phyloP scores from a whole-genome alignment of 768 basidiomycete genomes.

The Gloeopeniophorella convolvens region DNA sequence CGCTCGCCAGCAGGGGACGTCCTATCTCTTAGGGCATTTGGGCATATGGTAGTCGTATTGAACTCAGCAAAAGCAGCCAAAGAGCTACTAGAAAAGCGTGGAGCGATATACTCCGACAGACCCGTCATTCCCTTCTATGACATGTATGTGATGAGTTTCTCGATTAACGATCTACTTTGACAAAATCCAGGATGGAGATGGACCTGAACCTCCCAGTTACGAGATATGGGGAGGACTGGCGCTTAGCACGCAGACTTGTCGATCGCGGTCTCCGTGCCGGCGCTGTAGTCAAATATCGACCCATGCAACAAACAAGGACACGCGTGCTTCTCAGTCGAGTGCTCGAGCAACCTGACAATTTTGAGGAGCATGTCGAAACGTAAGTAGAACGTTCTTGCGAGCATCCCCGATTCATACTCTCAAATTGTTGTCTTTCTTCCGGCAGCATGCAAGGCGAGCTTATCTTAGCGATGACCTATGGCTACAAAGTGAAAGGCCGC shows the following conservation, averaged over 20 bases:
- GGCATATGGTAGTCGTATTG: conserved; percentile 43
- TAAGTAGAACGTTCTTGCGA: background rate
- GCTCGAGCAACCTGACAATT: background rate
- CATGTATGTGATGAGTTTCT: conserved; percentile 2
- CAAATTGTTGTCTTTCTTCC: background rate
- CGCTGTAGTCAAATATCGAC: background rate
- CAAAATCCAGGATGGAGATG: background rate
- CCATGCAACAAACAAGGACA: background rate
- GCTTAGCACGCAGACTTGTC: background rate
- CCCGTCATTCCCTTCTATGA: background rate
- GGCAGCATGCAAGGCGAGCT: background rate
- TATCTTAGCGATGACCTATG: conserved; percentile 1
- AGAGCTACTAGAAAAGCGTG: conserved; percentile 49
- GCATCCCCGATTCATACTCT: too few relatives aligned
- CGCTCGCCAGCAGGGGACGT: conserved; percentile 2
- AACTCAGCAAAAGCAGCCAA: conserved; percentile 39
- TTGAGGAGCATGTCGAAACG: background rate
- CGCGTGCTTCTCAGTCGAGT: background rate
- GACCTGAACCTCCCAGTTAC: background rate
- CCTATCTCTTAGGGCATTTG: conserved; percentile 29
- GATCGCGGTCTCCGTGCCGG: conserved; percentile 1
- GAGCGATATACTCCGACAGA: conserved; percentile 27
- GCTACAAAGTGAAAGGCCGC: background rate
- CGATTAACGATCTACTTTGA: background rate
- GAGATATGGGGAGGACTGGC: background rate